Evolutionary conservation across 805 yeast species (phyloP).

Genomic region (Pichia pseudocactophila): DNA sequence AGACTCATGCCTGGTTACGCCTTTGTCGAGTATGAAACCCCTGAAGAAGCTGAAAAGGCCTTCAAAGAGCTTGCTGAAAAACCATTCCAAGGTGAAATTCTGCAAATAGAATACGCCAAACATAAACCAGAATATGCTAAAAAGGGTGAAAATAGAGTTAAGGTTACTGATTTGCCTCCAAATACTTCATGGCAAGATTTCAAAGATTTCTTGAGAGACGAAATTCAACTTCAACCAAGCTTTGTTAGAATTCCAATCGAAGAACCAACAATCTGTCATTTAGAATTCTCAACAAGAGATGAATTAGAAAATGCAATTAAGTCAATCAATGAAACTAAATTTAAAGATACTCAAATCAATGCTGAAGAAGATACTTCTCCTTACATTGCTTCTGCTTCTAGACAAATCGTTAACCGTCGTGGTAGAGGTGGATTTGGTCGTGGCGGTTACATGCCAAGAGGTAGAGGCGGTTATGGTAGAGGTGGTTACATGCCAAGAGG

Average conservation of each 20-base stretch:
- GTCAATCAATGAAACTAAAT: constrained; percentile 61
- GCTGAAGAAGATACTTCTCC: constrained; percentile 75
- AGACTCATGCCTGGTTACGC: constrained; percentile 78
- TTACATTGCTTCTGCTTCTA: constrained; percentile 39
- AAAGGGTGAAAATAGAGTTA: constrained; percentile 67
- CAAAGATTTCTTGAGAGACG: constrained; percentile 83
- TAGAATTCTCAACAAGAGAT: constrained; percentile 58
- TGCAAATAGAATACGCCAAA: constrained; percentile 47
- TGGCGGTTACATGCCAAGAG: constrained; percentile 31
- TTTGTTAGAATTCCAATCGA: constrained; percentile 45
- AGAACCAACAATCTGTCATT: constrained; percentile 38
- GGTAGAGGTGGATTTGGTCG: constrained; percentile 33
- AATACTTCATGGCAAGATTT: constrained; percentile 81
- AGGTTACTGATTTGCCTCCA: constrained; percentile 62
- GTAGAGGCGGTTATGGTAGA: constrained; percentile 23
- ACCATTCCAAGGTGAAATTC: constrained; percentile 41
- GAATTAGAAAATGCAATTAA: constrained; percentile 68
- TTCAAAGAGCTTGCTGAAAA: constrained; percentile 36
- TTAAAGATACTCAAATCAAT: constrained; percentile 51
- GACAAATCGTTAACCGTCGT: constrained; percentile 37
- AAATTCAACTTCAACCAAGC: constrained; percentile 53
- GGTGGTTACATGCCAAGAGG: constrained; percentile 30
- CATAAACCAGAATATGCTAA: constrained; percentile 44
- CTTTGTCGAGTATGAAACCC: constrained; percentile 73
- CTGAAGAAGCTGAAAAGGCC: constrained; percentile 45